phyloP scores from a whole-genome alignment of 1,139 yeast genomes.

The Lipomyces yarrowii region DNA sequence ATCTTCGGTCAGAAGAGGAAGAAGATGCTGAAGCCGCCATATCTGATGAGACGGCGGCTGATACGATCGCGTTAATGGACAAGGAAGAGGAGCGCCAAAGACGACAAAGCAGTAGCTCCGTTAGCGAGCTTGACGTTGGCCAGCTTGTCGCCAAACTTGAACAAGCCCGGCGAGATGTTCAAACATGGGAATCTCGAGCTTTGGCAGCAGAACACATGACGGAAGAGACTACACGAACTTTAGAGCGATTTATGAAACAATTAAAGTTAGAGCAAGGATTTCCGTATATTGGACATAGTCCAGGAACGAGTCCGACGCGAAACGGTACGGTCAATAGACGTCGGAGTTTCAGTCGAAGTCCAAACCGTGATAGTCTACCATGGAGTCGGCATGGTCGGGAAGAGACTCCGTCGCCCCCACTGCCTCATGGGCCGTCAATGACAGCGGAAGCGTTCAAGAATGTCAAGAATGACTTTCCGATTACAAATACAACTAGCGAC shows the following conservation, averaged over 20 bases:
- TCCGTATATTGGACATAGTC: background rate
- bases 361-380: background rate
- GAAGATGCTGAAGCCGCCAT: constrained; percentile 16
- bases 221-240: constrained; percentile 18
- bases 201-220: constrained; percentile 21
- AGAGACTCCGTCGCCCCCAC: constrained; percentile 3
- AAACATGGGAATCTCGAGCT: constrained; percentile 20
- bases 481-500: background rate
- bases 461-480: constrained; percentile 3
- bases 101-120: constrained; percentile 9
- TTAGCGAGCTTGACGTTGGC: constrained; percentile 10
- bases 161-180: constrained; percentile 18
- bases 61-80: constrained; percentile 27
- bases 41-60: constrained; percentile 22
- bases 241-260: constrained; percentile 14
- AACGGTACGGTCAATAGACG: background rate
- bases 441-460: constrained; percentile 20
- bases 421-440: constrained; percentile 11
- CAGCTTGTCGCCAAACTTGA: constrained; percentile 23
- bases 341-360: background rate
- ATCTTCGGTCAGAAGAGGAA: constrained; percentile 21
- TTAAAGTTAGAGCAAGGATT: constrained; percentile 14
- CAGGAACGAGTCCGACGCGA: constrained; percentile 12
- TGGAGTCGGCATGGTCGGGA: background rate
- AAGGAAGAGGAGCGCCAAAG: constrained; percentile 18